Evolutionary conservation across 768 basidiomycete species (phyloP).

Genomic region (Mycena crocata): DNA sequence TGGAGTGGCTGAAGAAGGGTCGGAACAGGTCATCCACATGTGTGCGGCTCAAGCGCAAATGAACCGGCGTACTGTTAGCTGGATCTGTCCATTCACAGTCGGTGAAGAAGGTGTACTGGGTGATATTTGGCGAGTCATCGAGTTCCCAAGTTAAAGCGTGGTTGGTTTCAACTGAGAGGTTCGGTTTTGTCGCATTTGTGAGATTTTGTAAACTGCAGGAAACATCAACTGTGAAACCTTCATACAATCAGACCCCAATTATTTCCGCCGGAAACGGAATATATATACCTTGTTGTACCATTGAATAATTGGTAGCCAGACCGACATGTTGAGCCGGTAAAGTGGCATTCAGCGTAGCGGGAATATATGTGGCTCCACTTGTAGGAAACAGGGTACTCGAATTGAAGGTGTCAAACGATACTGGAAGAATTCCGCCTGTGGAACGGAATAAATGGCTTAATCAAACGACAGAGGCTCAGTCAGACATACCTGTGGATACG

Average conservation of each 20-base stretch:
- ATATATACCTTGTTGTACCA: constrained; percentile 12
- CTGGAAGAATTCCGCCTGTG: constrained; percentile 12
- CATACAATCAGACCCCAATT: neutral
- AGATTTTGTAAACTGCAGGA: constrained; percentile 1
- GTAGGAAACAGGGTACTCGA: too few relatives aligned
- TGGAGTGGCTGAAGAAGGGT: too few relatives aligned
- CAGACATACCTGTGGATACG: constrained; percentile 10
- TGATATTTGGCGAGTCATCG: too few relatives aligned
- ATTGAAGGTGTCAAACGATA: constrained; percentile 3
- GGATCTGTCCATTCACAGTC: too few relatives aligned
- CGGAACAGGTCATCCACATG: too few relatives aligned
- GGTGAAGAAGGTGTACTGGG: too few relatives aligned
- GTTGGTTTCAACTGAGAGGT: too few relatives aligned
- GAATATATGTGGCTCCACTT: too few relatives aligned
- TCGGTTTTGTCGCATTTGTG: too few relatives aligned
- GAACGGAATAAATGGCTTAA: neutral
- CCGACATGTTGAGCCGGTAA: neutral
- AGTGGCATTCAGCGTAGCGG: neutral
- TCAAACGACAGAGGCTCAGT: neutral
- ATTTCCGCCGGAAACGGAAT: neutral
- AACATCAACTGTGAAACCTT: constrained; percentile 20
- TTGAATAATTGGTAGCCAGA: constrained; percentile 1
- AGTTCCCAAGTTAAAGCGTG: too few relatives aligned
- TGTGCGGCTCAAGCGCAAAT: too few relatives aligned
- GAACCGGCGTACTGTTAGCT: too few relatives aligned